These are phyloP conservation scores for Neofusicoccum cordaticola DNA, from an alignment of 2,329 filamentous ascomycete genomes.

Conservation along the genomic window DNA sequence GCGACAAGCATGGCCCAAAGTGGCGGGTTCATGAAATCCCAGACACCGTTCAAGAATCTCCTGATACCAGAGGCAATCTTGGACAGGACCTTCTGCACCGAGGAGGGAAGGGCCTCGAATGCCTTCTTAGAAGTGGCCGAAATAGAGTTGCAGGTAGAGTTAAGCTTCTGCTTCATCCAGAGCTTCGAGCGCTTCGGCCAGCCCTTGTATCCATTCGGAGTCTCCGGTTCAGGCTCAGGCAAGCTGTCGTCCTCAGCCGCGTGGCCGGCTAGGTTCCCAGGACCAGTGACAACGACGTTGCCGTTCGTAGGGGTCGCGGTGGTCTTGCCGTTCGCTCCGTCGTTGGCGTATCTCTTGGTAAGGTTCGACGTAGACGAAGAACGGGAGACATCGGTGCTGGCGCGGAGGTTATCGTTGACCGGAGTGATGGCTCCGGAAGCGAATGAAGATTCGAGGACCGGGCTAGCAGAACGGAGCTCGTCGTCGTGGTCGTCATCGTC, in stretches of 20 bases:
- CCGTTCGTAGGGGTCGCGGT: constrained; percentile 49
- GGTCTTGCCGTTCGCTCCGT: constrained; percentile 31
- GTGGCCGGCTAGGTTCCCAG: constrained; percentile 39
- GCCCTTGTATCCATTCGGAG: constrained; percentile 33
- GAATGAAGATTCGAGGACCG: constrained; percentile 41
- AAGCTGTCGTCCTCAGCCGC: constrained; percentile 14
- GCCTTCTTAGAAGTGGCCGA: constrained; percentile 33
- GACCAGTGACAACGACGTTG: constrained; percentile 41
- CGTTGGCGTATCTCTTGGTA: constrained; percentile 36
- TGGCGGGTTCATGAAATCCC: constrained; percentile 97
- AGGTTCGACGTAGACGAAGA: constrained; percentile 30
- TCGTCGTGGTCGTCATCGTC: constrained; percentile 25
- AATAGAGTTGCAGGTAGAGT: constrained; percentile 25
- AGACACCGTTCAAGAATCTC: constrained; percentile 65
- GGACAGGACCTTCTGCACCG: constrained; percentile 51
- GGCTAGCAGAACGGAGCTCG: neutral
- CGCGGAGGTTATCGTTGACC: constrained; percentile 24
- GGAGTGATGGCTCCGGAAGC: constrained; percentile 46
- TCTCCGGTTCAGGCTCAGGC: constrained; percentile 5
- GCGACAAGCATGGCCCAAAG: constrained; percentile 95
- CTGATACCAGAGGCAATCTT: constrained; percentile 39
- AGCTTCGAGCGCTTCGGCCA: constrained; percentile 29
- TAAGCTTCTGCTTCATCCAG: constrained; percentile 20
- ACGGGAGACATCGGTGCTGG: constrained; percentile 21
- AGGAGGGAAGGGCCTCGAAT: constrained; percentile 52